phyloP scores from a whole-genome alignment of 2,329 filamentous ascomycete genomes.

The Fusarium sp. region DNA sequence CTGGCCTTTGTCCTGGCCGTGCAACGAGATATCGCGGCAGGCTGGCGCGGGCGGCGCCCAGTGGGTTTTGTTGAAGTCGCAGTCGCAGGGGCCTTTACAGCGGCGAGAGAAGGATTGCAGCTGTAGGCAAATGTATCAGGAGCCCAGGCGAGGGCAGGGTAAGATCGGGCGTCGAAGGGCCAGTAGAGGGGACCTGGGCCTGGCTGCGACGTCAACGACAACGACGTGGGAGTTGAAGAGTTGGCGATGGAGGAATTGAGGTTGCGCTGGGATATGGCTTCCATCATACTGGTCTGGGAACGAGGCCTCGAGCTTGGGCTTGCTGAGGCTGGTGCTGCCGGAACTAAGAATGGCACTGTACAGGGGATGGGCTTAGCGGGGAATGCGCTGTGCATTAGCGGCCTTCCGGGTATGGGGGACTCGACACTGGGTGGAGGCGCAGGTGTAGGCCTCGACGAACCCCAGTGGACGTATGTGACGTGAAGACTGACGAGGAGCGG shows the following conservation, averaged over 20 bases:
- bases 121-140: conserved; percentile 29
- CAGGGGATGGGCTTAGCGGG: conserved; percentile 29
- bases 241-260: conserved; percentile 41
- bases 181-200: conserved; percentile 21
- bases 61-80: conserved; percentile 27
- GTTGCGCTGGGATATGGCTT: conserved; percentile 39
- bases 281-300: conserved; percentile 34
- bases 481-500: neutral
- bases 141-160: conserved; percentile 32
- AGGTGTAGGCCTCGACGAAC: conserved; percentile 13
- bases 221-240: conserved; percentile 25
- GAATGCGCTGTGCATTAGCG: conserved; percentile 41
- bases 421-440: conserved; percentile 26
- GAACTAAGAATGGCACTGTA: conserved; percentile 30
- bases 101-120: conserved; percentile 15
- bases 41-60: conserved; percentile 41
- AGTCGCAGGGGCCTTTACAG: conserved; percentile 29
- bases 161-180: conserved; percentile 32
- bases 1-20: conserved; percentile 25
- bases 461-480: neutral
- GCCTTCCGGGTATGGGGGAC: conserved; percentile 9
- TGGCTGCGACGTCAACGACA: conserved; percentile 20
- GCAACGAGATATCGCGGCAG: conserved; percentile 30
- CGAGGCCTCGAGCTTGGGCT: conserved; percentile 6
- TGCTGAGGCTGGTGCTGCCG: conserved; percentile 11